These are phyloP conservation scores for Magnaporthales sp. DNA, from an alignment of 2,329 filamentous ascomycete genomes.

Conservation along the genomic window DNA sequence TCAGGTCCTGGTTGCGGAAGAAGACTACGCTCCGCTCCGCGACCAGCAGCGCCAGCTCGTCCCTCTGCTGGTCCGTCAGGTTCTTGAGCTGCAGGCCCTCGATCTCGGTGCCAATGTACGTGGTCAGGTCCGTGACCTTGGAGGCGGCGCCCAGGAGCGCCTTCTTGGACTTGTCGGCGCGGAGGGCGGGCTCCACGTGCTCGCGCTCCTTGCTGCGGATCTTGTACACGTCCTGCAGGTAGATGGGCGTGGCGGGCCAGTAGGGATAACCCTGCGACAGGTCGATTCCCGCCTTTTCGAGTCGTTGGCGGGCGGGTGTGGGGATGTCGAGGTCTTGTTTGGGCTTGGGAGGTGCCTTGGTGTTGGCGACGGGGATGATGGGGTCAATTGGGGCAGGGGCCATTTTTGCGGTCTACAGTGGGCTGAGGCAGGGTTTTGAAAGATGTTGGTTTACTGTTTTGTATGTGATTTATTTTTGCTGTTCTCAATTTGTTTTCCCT, in stretches of 20 bases:
- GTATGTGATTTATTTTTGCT: neutral
- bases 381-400: conserved; percentile 52
- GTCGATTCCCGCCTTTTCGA: conserved; percentile 62
- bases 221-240: conserved; percentile 59
- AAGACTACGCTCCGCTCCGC: conserved; percentile 60
- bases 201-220: conserved; percentile 49
- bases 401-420: conserved; percentile 33
- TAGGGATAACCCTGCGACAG: conserved; percentile 65
- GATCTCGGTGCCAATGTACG: conserved; percentile 56
- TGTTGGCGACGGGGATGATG: conserved; percentile 54
- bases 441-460: neutral
- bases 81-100: conserved; percentile 55
- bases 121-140: conserved; percentile 53
- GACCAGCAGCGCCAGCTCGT: conserved; percentile 54
- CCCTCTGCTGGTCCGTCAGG: conserved; percentile 47
- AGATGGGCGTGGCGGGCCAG: conserved; percentile 57
- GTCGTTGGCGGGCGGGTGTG: conserved; percentile 41
- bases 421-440: neutral
- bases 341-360: conserved; percentile 7
- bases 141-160: conserved; percentile 51
- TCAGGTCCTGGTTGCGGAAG: conserved; percentile 53
- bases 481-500: neutral
- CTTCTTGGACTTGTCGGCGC: conserved; percentile 58
- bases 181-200: conserved; percentile 51
- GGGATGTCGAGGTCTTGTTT: conserved; percentile 43